Evolutionary conservation across 1,284 basidiomycete species (phyloP).

Genomic region (Ganoderma meredithae): DNA sequence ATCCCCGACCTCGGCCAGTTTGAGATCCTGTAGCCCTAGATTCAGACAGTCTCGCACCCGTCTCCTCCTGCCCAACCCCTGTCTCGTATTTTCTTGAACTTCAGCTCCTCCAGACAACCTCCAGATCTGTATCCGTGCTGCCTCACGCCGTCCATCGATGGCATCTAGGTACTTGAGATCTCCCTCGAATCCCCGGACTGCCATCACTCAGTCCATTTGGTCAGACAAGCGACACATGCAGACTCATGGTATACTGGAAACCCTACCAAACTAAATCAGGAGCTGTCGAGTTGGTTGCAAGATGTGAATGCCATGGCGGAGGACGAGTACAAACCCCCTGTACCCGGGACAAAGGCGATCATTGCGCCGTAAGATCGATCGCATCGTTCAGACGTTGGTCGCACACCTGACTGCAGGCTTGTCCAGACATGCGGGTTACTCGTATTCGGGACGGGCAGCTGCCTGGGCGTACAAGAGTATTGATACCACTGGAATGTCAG

Average conservation of each 20-base stretch:
- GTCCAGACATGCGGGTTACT: slow-evolving; percentile 92
- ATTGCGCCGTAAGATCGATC: slow-evolving; percentile 86
- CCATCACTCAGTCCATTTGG: neutral
- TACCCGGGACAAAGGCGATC: slow-evolving; percentile 86
- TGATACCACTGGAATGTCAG: slow-evolving; percentile 82
- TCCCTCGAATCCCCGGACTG: neutral
- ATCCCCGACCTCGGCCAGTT: no score
- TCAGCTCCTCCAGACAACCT: neutral
- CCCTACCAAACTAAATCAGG: slow-evolving; percentile 57
- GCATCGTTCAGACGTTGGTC: slow-evolving; percentile 13
- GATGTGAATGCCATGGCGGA: slow-evolving; percentile 60
- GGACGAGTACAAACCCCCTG: slow-evolving; percentile 63
- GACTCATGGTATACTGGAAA: slow-evolving; percentile 90
- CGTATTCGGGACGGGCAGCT: slow-evolving; percentile 92
- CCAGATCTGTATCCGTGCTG: neutral
- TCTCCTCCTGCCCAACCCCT: neutral
- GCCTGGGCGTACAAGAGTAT: slow-evolving; percentile 97
- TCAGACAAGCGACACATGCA: slow-evolving; percentile 82
- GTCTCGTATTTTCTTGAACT: neutral
- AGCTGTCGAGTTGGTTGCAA: slow-evolving; percentile 73
- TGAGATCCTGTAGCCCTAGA: neutral
- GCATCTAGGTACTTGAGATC: slow-evolving; percentile 2
- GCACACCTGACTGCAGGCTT: slow-evolving; percentile 21
- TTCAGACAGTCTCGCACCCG: neutral
- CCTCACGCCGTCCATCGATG: neutral